Base-by-base conservation (phyloP, 2,329 filamentous ascomycete genomes). In the Rhinocladiella similis region DNA sequence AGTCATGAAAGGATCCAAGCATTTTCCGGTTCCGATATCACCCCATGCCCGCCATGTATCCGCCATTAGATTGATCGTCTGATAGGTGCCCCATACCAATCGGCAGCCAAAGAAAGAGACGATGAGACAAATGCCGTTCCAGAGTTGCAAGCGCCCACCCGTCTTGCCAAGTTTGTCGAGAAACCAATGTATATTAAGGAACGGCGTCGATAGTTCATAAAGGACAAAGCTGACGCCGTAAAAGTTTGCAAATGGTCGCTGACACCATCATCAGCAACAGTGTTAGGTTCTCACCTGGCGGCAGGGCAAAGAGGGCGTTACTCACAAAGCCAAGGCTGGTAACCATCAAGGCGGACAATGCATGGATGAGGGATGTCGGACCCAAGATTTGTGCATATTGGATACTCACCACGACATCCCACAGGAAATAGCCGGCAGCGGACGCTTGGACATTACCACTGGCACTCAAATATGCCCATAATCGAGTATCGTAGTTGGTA, bases 161-260 rank as follows among this genome's bases (percentile, higher is more conserved):
- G 90, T 94, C 80, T 91, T 85, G 67, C 84, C 82, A 57, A 93
- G 77, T 77, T 95, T 95, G 74, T 95, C 90, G 74, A 89, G 90
- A 77, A 94, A 94, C 90, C 90, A 95, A 77, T 95, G 90, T 69
- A 93, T 83, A 70, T 95, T 95, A 56, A 94, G 80, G 72, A 94
- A 92, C 6, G 90, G 89, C 3, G 87, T 89, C 22, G 89, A 92
- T 38, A 95, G 82, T 73, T 95, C 90, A 83, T 91, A 95, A 56
- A 94, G 85, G 67, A 95, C 90, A 73, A 95, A 95, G 57, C 84
- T 84, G 54, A 83, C 82, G 54, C 83, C 88, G 73, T 94, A 95
- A 77, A 86, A 92, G 76, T 93, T 92, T 63, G 92, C 80, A 67
- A 93, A 92, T 1, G 90, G 90, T 58, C 89, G 82, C 90, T 50